Base-by-base conservation (phyloP, 305 asterid species). In the Plantago coronopus region DNA sequence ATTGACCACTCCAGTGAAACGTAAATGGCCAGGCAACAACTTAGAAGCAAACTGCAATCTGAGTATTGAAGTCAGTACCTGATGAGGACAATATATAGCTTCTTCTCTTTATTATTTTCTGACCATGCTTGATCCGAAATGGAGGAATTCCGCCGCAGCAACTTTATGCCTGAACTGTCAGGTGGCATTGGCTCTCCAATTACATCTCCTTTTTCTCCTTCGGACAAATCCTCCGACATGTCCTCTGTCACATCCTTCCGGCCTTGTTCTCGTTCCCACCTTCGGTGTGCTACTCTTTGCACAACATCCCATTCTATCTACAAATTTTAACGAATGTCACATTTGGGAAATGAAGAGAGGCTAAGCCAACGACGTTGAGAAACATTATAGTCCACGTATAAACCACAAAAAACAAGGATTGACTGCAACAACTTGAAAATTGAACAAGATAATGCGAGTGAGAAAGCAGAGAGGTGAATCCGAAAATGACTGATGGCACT, bases 171-270 rank as follows among this genome's bases (percentile, higher is more conserved):
- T 6, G 90, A 91, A 73, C 91, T 83, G 72, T 77, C 91, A 11
- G 68, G 53, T 11, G 82, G 14, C 48, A 64, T 27, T 59, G 77
- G 56, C 63, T 86, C 97, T 56, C 88, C 94, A 62, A 57, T n/a
- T 14, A 58, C 78, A n/a, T 89, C 96, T 49, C 82, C 91, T 47
- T 76, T 88, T 72, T 91, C 96, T 31, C 95, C 98, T 78, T 91
- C 95, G 0, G 96, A 85, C 61, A 91, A 67, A 72, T 89, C 95
- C 69, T 91, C 98, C 0, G 94, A 85, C 89, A 91, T 76, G 38
- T 91, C 97, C 38, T 88, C 98, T 0, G 91, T 82, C 2, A 79
- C 94, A 78, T 91, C 98, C 77, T 73, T 88, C 45, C 76, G 95
- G 7, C 98, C 96, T 75, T 79, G 88, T 68, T 91, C 98, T 44